Evolutionary conservation across 75 land plant genomes (phyloP).

Genomic region (Pinus taeda): DNA sequence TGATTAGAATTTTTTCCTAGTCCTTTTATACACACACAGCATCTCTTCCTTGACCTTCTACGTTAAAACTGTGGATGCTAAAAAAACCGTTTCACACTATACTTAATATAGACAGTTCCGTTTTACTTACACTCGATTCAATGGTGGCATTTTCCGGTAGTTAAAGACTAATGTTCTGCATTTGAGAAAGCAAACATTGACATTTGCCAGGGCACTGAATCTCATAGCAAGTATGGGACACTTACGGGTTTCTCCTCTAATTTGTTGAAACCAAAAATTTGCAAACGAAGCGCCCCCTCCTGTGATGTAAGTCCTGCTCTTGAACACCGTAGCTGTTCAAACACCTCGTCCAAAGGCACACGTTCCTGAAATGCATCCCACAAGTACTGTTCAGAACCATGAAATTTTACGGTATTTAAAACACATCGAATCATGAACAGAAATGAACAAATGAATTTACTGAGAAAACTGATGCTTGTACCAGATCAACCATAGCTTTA

Average conservation of each 20-base stretch:
- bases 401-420: neutral
- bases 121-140: neutral
- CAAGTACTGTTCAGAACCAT: neutral
- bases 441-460: neutral
- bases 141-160: neutral
- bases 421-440: neutral
- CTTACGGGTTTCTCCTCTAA: conserved; percentile 70
- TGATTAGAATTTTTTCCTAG: no score
- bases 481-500: conserved; percentile 70
- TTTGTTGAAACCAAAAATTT: conserved; percentile 72
- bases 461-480: conserved; percentile 4
- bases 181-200: neutral
- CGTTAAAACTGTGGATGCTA: no score
- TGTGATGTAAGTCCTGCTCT: conserved; percentile 46
- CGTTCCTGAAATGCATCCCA: conserved; percentile 36
- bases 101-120: neutral
- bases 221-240: neutral
- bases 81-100: neutral
- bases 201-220: neutral
- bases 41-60: no score
- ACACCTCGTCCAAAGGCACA: conserved; percentile 60
- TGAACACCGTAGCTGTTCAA: conserved; percentile 58
- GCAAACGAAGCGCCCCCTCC: conserved; percentile 54
- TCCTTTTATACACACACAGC: no score
- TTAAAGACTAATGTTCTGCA: no score